A percentile compares a stretch with the other conserved stretches of the same genome.
Conservation (phyloP, 345 rosid species). For the Moricandia moricandioides region DNA sequence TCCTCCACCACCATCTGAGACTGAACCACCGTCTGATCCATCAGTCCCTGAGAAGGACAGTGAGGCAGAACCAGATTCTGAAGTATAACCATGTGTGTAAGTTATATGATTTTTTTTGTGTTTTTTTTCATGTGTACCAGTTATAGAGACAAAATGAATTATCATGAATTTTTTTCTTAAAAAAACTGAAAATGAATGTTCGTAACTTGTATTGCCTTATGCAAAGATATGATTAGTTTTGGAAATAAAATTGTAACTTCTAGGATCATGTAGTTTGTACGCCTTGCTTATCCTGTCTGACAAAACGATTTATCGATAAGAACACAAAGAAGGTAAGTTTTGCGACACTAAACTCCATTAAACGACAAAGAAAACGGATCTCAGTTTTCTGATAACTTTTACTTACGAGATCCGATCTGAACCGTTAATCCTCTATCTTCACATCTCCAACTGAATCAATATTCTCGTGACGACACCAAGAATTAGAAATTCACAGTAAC, state of each 20-base stretch:
- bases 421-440: too few relatives aligned
- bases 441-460: too few relatives aligned
- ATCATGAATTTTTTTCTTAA: neutral
- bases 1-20: slow-evolving; percentile 11
- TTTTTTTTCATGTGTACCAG: neutral
- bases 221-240: slow-evolving; percentile 12
- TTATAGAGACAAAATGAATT: neutral
- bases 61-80: slow-evolving; percentile 29
- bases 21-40: slow-evolving; percentile 7
- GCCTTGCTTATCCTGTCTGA: too few relatives aligned
- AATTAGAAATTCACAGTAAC: too few relatives aligned
- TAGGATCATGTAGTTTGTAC: slow-evolving; percentile 3
- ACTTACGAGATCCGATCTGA: too few relatives aligned
- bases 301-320: too few relatives aligned
- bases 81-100: slow-evolving; percentile 23
- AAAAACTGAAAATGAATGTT: neutral
- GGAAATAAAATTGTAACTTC: neutral
- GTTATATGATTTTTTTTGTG: neutral
- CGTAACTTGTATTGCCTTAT: neutral
- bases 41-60: slow-evolving; percentile 20
- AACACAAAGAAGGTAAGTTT: too few relatives aligned
- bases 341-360: too few relatives aligned
- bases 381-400: too few relatives aligned
- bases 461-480: too few relatives aligned
- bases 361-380: too few relatives aligned